These are phyloP conservation scores for Aegilops sharonensis DNA, from an alignment of 176 grass and related monocot genomes.

Conservation along the genomic window DNA sequence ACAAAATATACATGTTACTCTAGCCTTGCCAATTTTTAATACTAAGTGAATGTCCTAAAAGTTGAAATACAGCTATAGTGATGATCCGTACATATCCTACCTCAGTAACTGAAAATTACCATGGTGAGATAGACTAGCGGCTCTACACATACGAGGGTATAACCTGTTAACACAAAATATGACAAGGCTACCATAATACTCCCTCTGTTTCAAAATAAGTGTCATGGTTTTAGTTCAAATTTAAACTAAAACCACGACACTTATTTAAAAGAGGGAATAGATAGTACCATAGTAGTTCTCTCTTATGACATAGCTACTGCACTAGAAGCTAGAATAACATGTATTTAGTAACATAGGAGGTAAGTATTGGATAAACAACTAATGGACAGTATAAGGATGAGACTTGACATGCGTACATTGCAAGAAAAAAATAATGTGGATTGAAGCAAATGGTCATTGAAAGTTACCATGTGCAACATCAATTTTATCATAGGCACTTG, in stretches of 20 bases:
- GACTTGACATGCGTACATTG: neutral
- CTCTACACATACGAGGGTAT: neutral
- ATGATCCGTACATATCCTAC: neutral
- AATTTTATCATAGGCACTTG: conserved; percentile 60
- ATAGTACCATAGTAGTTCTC: neutral
- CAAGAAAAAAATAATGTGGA: neutral
- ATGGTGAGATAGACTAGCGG: neutral
- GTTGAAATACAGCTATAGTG: neutral
- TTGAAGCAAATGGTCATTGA: conserved; percentile 18
- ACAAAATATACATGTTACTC: neutral
- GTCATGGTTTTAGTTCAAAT: too few species aligned
- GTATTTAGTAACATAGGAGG: neutral
- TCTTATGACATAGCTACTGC: neutral
- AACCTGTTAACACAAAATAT: neutral
- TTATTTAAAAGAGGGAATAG: too few species aligned
- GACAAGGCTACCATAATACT: neutral
- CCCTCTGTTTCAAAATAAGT: too few species aligned
- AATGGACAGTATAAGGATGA: conserved; percentile 10
- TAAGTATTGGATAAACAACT: neutral
- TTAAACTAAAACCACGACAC: too few species aligned
- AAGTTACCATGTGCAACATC: conserved; percentile 61
- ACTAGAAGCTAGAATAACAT: neutral
- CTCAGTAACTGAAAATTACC: neutral
- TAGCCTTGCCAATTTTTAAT: neutral
- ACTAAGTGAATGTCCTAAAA: neutral